A percentile compares a stretch with the other conserved stretches of the same genome.
These are phyloP conservation scores for Astraeus odoratus DNA, from an alignment of 768 basidiomycete genomes.

Conservation along the genomic window DNA sequence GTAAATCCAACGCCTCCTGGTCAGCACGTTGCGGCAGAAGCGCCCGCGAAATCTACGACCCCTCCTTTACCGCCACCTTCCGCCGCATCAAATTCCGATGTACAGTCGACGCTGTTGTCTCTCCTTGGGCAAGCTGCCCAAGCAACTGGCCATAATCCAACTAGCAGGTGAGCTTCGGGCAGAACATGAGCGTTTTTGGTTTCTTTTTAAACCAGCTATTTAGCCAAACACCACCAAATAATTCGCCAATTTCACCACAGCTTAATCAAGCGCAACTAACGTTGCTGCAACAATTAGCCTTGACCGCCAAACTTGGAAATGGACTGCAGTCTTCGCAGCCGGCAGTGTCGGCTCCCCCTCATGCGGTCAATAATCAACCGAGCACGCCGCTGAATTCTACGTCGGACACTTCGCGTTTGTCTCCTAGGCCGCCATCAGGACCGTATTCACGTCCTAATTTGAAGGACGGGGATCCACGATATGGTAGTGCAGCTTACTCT, in stretches of 20 bases:
- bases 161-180: conserved; percentile 32
- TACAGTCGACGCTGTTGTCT: conserved; percentile 63
- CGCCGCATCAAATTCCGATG: conserved; percentile 17
- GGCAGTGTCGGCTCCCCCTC: conserved; percentile 21
- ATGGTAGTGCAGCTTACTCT: conserved; percentile 20
- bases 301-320: conserved; percentile 42
- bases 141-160: conserved; percentile 28
- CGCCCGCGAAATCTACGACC: conserved; percentile 21
- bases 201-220: conserved; percentile 5
- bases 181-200: conserved; percentile 2
- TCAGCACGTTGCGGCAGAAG: conserved; percentile 32
- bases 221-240: conserved; percentile 64
- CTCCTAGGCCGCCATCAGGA: neutral
- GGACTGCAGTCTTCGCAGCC: conserved; percentile 20
- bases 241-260: conserved; percentile 28
- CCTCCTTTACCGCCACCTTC: conserved; percentile 24
- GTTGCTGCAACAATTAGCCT: conserved; percentile 70
- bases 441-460: conserved; percentile 9
- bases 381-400: neutral
- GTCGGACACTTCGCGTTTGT: conserved; percentile 18
- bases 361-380: conserved; percentile 16
- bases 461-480: conserved; percentile 34
- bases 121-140: conserved; percentile 63
- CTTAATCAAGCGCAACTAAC: conserved; percentile 56
- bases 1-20: conserved; percentile 34